Evolutionary conservation across 106 monocot species (phyloP).

Genomic region (Dendrobium chrysotoxum): DNA sequence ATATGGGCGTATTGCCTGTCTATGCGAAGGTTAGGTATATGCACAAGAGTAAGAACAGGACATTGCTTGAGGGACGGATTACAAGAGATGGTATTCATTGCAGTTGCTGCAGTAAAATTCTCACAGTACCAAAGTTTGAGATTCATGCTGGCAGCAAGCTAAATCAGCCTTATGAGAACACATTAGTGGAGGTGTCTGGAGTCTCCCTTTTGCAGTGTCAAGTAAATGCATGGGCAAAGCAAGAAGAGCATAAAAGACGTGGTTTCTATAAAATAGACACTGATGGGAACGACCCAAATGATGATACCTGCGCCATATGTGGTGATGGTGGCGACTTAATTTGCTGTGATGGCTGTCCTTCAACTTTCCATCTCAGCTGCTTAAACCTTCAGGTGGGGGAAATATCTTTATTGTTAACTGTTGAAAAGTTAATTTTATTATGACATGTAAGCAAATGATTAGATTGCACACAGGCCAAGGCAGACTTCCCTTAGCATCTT

Average conservation of each 20-base stretch:
- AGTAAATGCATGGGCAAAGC: slow-evolving; percentile 64
- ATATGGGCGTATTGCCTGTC: slow-evolving; percentile 26
- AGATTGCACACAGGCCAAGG: neutral
- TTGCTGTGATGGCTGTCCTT: slow-evolving; percentile 83
- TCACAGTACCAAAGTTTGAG: slow-evolving; percentile 60
- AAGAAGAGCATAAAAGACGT: slow-evolving; percentile 25
- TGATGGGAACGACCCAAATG: slow-evolving; percentile 63
- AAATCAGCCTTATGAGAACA: slow-evolving; percentile 56
- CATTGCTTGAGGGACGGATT: slow-evolving; percentile 34
- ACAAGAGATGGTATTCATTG: slow-evolving; percentile 84
- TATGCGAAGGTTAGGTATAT: slow-evolving; percentile 57
- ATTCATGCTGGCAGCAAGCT: slow-evolving; percentile 84
- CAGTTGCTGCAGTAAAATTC: slow-evolving; percentile 63
- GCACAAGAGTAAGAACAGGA: slow-evolving; percentile 25
- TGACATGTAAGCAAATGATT: neutral
- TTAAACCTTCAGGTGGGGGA: slow-evolving; percentile 63
- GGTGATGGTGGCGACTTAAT: slow-evolving; percentile 91
- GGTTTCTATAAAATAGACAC: slow-evolving; percentile 35
- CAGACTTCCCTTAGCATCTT: neutral
- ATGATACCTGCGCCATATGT: slow-evolving; percentile 92
- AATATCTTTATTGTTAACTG: neutral
- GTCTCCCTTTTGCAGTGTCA: slow-evolving; percentile 56
- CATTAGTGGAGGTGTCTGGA: slow-evolving; percentile 39
- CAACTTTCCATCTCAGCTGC: slow-evolving; percentile 74
- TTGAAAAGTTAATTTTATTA: neutral